These are phyloP conservation scores for Lactifluus hygrophoroides DNA, from an alignment of 768 basidiomycete species.

Conservation along the genomic window DNA sequence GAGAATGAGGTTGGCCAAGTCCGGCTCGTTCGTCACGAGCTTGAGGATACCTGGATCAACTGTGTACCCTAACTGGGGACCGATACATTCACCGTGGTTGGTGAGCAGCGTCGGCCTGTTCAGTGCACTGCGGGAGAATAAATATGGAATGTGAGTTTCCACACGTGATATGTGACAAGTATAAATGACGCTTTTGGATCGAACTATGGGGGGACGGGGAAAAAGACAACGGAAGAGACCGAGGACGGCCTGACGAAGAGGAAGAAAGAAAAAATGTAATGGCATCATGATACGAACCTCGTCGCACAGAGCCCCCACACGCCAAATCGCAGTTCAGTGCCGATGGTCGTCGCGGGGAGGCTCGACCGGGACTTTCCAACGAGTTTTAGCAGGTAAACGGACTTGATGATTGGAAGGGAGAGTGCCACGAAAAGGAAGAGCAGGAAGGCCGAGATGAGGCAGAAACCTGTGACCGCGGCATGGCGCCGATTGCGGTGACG, in stretches of 20 bases:
- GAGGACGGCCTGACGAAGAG: too few species aligned
- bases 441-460: constrained; percentile 56
- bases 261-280: neutral
- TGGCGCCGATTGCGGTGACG: constrained; percentile 34
- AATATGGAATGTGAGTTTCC: neutral
- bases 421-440: constrained; percentile 69
- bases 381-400: constrained; percentile 52
- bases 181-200: neutral
- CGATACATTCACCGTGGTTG: constrained; percentile 45
- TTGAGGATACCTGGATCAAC: constrained; percentile 38
- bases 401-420: constrained; percentile 65
- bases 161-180: neutral
- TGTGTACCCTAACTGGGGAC: constrained; percentile 61
- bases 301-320: constrained; percentile 76
- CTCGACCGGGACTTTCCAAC: constrained; percentile 28
- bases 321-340: constrained; percentile 61
- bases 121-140: constrained; percentile 25
- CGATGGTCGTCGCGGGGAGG: constrained; percentile 36
- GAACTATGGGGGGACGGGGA: neutral
- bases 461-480: constrained; percentile 38
- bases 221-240: neutral
- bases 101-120: constrained; percentile 32
- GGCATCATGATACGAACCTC: constrained; percentile 33
- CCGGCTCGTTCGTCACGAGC: constrained; percentile 36
- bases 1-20: constrained; percentile 40